These are phyloP conservation scores for Lupinus albus DNA, from an alignment of 306 rosid species.

Conservation along the genomic window DNA sequence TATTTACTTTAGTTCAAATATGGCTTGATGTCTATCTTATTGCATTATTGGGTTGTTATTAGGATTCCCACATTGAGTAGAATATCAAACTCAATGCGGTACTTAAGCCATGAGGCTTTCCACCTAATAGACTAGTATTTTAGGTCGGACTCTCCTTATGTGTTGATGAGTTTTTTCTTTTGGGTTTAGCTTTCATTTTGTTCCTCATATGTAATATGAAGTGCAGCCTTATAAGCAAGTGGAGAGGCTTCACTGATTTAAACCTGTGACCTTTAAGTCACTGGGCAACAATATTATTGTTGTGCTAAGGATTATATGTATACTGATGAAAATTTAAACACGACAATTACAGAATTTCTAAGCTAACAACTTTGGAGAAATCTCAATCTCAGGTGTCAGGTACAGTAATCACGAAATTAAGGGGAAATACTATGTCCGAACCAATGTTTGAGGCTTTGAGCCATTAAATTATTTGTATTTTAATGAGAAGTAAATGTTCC, in stretches of 20 bases:
- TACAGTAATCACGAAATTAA: background rate
- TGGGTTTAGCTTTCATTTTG: background rate
- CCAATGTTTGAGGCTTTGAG: background rate
- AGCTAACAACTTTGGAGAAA: too few relatives aligned
- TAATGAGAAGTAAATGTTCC: background rate
- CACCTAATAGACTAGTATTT: too few relatives aligned
- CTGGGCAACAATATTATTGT: too few relatives aligned
- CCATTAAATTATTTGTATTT: background rate
- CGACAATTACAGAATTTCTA: background rate
- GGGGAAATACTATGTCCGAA: background rate
- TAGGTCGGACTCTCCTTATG: too few relatives aligned
- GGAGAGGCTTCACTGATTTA: too few relatives aligned
- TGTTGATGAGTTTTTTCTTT: background rate
- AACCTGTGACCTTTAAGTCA: too few relatives aligned
- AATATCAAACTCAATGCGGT: too few relatives aligned
- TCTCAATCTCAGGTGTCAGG: background rate
- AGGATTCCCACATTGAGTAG: too few relatives aligned
- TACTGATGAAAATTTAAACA: background rate
- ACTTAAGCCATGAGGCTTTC: too few relatives aligned
- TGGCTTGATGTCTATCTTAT: background rate
- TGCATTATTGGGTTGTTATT: background rate
- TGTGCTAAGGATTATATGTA: too few relatives aligned
- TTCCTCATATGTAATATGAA: background rate
- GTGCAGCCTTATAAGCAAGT: background rate
- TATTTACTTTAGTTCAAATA: background rate